Base-by-base conservation (phyloP, 352 stramenopile genomes). In the Pilasporangium apinafurcum region DNA sequence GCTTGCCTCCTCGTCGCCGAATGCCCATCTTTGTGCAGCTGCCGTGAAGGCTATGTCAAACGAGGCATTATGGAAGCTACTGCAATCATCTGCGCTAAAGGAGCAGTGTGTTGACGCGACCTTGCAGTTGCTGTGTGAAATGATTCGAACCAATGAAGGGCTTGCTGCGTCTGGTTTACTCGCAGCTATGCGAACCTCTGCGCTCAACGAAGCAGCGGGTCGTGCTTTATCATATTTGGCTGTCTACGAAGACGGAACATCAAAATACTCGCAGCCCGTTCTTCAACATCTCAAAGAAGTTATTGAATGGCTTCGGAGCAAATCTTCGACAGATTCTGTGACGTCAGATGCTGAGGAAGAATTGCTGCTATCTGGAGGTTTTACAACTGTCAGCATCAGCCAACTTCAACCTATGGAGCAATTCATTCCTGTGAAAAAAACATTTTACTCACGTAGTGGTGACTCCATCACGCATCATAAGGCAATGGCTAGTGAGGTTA, bases 31-130 rank as follows among this genome's bases (percentile, higher is more conserved):
- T 7, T 80, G 77, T 20, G 42, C 40, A 10, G 60, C 62, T 33
- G 77, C 82, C 3, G 65, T 83, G 16, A 55, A 62, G 18, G 73
- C 72, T 1, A 86, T 89, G 58, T 70, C 74, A 5, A 56, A 54
- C 0, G 59, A 85, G 21, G 48, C 59, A 20, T 28, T 84, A 36
- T 92, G 78, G 82, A 48, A 57, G 29, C 40, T 92, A 16, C n/a
- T 87, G 13, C 46, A 68, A 24, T 59, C 63, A 21, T 72, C 72
- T 12, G 78, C 68, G 4, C 38, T 90, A 5, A 65, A 34, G 10
- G 51, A 67, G 5, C 61, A 64, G 13, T 78, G 71, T 13, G 42
- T 74, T 28, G 70, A 62, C 2, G 44, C 69, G 27, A 51, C 66
- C 16, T 25, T 81, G 30, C 35, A 48, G 9, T 43, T 36, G 16